Evolutionary conservation across 306 rosid species (phyloP), one percentile per base, ranked within the genome.

Genomic region (Cucumis hystrix): DNA sequence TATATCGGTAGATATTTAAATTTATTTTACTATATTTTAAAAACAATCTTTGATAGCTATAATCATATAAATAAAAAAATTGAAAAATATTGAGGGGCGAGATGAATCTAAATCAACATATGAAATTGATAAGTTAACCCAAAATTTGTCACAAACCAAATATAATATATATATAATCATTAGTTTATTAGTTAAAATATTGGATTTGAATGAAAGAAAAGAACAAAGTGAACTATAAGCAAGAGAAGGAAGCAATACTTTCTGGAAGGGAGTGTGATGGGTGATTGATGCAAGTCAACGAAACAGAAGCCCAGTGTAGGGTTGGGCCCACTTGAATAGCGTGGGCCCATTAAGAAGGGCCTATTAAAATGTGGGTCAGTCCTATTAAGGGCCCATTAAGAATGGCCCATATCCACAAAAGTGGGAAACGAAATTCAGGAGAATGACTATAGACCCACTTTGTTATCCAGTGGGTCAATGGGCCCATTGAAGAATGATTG

Each of bases 381-480:
- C 13, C 20, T 21, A 21, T 7, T 17, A 8, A 49, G 76, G 75
- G 60, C 60, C 76, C 23, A 49, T 25, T 14, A 71, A 71, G 76
- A 70, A 25, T 71, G 60, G 60, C 60, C 76, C 76, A 71, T 25
- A 71, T 71, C 76, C 76, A 49, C 39, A 16, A 71, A 49, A 15
- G 17, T 49, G 43, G 60, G 76, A 69, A 35, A 15, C 45, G 37
- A 45, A 56, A 43, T 68, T 68, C 12, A 6, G 20, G 75, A 71
- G 40, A 45, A 49, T 14, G 76, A 71, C 28, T 25, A 23, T 49
- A 37, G 60, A 60, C 21, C 41, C 76, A 70, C 20, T 66, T 66
- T 2, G 52, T 40, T 39, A 17, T 8, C 2, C 13, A 0, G 28
- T 40, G 73, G 73, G 71, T 7, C 70, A 28, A 9, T 66, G 72